Conservation (phyloP, 176 grass and related monocot species). For the Oryza officinalis region DNA sequence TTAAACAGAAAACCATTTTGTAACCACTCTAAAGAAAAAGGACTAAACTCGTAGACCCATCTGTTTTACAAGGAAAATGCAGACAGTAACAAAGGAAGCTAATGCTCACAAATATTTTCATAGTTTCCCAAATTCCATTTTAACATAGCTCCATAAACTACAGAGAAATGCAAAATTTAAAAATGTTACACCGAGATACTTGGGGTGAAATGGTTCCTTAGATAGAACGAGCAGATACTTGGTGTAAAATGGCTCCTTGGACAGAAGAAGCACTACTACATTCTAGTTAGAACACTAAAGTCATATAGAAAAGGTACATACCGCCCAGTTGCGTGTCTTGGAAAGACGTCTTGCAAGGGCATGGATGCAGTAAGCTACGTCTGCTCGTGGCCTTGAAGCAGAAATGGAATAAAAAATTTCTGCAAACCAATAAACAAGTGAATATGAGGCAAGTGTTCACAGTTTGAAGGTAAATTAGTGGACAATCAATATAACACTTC, state of each 20-base stretch:
- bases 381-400: conserved; percentile 91
- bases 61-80: background rate
- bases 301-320: conserved; percentile 34
- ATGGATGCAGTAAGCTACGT: conserved; percentile 99
- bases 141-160: background rate
- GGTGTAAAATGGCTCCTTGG: background rate
- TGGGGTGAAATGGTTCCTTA: background rate
- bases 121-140: background rate
- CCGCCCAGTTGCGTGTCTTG: conserved; percentile 96
- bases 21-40: background rate
- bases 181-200: background rate
- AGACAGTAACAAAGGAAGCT: background rate
- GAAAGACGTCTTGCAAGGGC: conserved; percentile 96
- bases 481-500: background rate
- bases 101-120: background rate
- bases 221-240: background rate
- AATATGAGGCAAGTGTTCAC: background rate
- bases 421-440: conserved; percentile 51
- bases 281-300: background rate
- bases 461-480: background rate
- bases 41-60: background rate
- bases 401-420: conserved; percentile 97
- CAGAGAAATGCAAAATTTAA: background rate
- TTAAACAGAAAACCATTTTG: background rate
- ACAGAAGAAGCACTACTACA: background rate